Base-by-base conservation (phyloP, 2,329 filamentous ascomycete species). In the Chalaropsis ovoidea region DNA sequence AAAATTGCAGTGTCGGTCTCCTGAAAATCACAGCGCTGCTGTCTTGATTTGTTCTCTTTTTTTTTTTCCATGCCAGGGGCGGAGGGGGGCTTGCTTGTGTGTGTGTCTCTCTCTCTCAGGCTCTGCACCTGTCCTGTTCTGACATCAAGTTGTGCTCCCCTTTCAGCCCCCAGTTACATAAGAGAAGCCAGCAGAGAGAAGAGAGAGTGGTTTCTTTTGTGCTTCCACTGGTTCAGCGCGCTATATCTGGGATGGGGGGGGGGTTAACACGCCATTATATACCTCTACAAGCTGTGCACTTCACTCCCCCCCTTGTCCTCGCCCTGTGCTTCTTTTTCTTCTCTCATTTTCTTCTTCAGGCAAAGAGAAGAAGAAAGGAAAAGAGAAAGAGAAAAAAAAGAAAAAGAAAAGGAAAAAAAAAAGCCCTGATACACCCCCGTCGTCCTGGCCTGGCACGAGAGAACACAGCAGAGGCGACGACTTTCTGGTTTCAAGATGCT, bases 1-100 rank as follows among this genome's bases (percentile, higher is more conserved):
- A 56, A 56, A 31, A 56, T 56, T 56, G 52, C 52, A 56, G 52
- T 56, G 52, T 31, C 27, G 31, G n/a, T 56, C 52, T 56, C 52
- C 52, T 56, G 52, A 56, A 56, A 56, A 56, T 56, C 52, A 56
- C 24, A 11, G 27, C 52, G 52, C 27, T 22, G 11, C 15, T 56
- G 52, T 56, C 52, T 56, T n/a, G 52, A 56, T 10, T 31, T 27
- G 22, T 17, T 56, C n/a, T 27, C 42, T 43, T 10, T 15, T 31
- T n/a, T 8, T 56, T 4, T 31, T 24, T 31, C 22, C 31, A 35
- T 56, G 52, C 17, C 52, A 56, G 52, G 52, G 22, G 52, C 3
- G 52, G 45, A 19, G 19, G 45, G 45, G 45, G 45, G 6, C 22
- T 24, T 8, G 31, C 31, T 31, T 31, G 31, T 31, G n/a, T n/a